These are phyloP conservation scores for Prunus salicina DNA, from an alignment of 306 rosid species.

Conservation along the genomic window DNA sequence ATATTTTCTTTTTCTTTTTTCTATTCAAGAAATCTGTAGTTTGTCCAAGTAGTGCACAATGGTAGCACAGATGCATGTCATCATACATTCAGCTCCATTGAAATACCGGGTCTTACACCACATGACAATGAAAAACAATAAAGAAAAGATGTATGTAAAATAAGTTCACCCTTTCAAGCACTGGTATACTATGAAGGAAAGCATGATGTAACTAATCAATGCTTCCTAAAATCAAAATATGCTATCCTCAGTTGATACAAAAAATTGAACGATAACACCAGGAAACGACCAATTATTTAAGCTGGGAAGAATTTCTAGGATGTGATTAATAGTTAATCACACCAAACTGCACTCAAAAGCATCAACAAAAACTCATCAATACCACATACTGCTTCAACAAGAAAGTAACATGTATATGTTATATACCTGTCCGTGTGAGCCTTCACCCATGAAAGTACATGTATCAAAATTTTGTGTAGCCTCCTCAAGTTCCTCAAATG, in stretches of 20 bases:
- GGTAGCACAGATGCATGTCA: neutral
- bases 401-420: neutral
- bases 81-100: neutral
- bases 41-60: neutral
- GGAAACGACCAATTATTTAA: neutral
- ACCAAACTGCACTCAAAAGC: neutral
- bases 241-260: neutral
- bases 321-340: neutral
- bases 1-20: neutral
- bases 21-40: neutral
- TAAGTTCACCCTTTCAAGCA: no score
- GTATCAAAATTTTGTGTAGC: conserved; percentile 79
- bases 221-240: neutral
- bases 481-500: conserved; percentile 80
- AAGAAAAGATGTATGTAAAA: neutral
- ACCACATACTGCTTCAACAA: conserved; percentile 1
- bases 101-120: neutral
- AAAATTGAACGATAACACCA: neutral
- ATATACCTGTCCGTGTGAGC: conserved; percentile 79
- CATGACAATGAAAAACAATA: neutral
- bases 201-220: neutral
- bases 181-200: no score
- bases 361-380: neutral
- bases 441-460: conserved; percentile 66
- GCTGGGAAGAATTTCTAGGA: neutral